Evolutionary conservation across 768 basidiomycete genomes (phyloP).

Genomic region (Sporobolomyces pararoseus): DNA sequence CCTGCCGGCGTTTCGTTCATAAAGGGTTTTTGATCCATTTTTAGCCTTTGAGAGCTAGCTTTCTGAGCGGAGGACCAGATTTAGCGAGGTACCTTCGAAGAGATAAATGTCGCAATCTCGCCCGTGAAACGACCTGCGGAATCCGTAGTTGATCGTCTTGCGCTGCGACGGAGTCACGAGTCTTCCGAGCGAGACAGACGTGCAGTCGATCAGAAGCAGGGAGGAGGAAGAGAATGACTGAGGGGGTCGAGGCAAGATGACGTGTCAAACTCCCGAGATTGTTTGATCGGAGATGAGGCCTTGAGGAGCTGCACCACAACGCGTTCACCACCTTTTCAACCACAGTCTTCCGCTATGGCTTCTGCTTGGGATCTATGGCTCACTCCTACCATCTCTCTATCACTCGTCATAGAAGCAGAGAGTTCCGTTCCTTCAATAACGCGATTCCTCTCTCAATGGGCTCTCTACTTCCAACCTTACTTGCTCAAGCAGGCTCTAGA

Average conservation of each 20-base stretch:
- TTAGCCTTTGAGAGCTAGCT: not conserved
- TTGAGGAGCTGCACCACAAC: no score
- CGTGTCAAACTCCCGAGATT: no score
- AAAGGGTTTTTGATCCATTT: not conserved
- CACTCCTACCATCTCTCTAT: conserved; percentile 31
- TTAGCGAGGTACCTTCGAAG: not conserved
- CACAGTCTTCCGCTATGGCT: not conserved
- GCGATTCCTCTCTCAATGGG: not conserved
- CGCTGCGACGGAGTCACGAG: no score
- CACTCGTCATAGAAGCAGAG: conserved; percentile 30
- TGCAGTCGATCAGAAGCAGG: no score
- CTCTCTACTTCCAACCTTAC: conserved; percentile 16
- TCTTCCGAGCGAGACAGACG: no score
- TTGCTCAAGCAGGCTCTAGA: conserved; percentile 7
- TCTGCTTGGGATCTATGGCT: conserved; percentile 23
- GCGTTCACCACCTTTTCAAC: no score
- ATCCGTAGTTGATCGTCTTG: no score
- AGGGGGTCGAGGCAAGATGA: no score
- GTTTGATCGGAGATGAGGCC: no score
- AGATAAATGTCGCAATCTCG: no score
- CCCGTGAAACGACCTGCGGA: no score
- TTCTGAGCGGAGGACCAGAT: not conserved
- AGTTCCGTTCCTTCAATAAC: not conserved
- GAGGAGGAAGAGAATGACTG: no score
- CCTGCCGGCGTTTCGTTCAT: not conserved